Evolutionary conservation across 2,329 filamentous ascomycete species (phyloP).

Genomic region (Verruconis gallopava): DNA sequence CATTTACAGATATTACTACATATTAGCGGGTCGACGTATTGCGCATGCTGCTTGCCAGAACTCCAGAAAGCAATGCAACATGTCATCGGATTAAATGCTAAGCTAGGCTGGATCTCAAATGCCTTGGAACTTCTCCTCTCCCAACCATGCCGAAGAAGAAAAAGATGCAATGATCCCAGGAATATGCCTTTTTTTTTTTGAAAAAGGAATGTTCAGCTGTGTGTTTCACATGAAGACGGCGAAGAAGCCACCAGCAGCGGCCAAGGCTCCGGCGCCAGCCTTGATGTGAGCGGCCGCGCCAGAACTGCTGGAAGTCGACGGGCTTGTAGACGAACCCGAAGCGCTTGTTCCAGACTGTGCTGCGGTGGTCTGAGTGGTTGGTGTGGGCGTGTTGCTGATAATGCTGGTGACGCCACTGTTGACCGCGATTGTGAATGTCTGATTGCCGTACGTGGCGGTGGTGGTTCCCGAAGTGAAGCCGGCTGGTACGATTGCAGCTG

Average conservation of each 20-base stretch:
- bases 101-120: no score
- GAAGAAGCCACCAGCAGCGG: conserved; percentile 25
- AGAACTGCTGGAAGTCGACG: conserved; percentile 4
- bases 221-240: conserved; percentile 25
- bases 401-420: conserved; percentile 19
- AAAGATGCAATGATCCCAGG: no score
- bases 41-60: no score
- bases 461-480: conserved; percentile 23
- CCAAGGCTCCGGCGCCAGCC: conserved; percentile 20
- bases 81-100: no score
- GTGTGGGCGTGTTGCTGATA: conserved; percentile 13
- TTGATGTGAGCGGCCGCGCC: conserved; percentile 17
- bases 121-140: no score
- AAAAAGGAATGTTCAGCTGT: no score
- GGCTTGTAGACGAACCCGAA: not conserved
- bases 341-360: conserved; percentile 8
- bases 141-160: no score
- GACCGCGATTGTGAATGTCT: conserved; percentile 19
- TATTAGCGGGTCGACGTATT: no score
- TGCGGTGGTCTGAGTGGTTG: conserved; percentile 13
- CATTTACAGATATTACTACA: no score
- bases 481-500: conserved; percentile 29
- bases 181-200: no score
- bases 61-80: no score
- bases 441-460: conserved; percentile 15